phyloP scores from a whole-genome alignment of 2,329 filamentous ascomycete species.

The Triangularia verruculosa region DNA sequence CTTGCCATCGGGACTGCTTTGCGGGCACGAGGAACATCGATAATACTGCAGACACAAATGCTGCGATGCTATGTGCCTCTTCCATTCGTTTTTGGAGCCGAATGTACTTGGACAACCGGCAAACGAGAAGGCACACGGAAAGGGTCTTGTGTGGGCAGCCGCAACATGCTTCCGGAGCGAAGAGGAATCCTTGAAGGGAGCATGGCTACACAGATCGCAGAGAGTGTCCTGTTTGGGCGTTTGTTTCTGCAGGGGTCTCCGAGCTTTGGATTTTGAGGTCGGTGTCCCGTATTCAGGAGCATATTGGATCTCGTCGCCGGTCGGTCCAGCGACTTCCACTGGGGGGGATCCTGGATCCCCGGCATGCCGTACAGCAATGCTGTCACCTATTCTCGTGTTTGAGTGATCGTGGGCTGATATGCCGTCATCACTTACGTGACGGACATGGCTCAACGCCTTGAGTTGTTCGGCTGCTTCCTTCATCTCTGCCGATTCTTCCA shows the following conservation, averaged over 20 bases:
- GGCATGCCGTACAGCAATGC: constrained; percentile 32
- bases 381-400: constrained; percentile 25
- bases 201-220: constrained; percentile 60
- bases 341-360: constrained; percentile 42
- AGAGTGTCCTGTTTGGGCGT: constrained; percentile 57
- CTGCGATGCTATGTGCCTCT: constrained; percentile 86
- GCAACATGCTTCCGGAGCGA: constrained; percentile 65
- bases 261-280: constrained; percentile 40
- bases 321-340: constrained; percentile 40
- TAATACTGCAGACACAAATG: constrained; percentile 72
- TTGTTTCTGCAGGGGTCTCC: constrained; percentile 48
- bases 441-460: constrained; percentile 62
- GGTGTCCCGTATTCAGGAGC: constrained; percentile 36
- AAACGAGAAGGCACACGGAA: constrained; percentile 80
- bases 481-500: constrained; percentile 66
- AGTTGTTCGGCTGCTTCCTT: constrained; percentile 66
- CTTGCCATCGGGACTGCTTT: constrained; percentile 52
- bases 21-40: constrained; percentile 60
- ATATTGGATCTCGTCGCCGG: constrained; percentile 39
- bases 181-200: constrained; percentile 65
- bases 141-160: constrained; percentile 68
- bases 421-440: constrained; percentile 50
- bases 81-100: constrained; percentile 96
- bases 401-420: constrained; percentile 34
- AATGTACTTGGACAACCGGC: constrained; percentile 84